phyloP scores from a whole-genome alignment of 2,329 filamentous ascomycete species.

The Nemania sp. region DNA sequence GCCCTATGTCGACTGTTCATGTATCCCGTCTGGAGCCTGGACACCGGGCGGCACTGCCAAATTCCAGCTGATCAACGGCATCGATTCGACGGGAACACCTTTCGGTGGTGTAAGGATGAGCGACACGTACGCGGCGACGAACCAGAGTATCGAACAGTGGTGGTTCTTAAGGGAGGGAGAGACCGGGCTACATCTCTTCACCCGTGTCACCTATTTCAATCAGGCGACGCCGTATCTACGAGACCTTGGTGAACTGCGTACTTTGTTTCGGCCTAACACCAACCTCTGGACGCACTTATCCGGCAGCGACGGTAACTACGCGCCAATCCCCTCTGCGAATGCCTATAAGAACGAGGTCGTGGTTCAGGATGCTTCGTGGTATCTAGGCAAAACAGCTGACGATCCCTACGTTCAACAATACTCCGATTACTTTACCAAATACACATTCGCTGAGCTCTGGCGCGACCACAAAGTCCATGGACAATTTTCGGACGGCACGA shows the following conservation, averaged over 20 bases:
- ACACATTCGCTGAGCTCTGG: constrained; percentile 70
- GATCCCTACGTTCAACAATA: constrained; percentile 65
- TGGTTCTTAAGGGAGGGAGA: constrained; percentile 73
- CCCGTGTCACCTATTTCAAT: constrained; percentile 69
- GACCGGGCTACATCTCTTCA: constrained; percentile 72
- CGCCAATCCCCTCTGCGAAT: constrained; percentile 62
- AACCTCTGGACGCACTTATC: constrained; percentile 71
- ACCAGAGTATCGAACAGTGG: constrained; percentile 71
- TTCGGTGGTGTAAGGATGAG: constrained; percentile 71
- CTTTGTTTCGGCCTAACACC: constrained; percentile 70
- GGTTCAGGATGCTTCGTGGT: constrained; percentile 74
- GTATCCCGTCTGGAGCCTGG: constrained; percentile 67
- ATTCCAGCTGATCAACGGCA: constrained; percentile 63
- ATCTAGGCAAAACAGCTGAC: constrained; percentile 63
- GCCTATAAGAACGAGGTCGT: constrained; percentile 50
- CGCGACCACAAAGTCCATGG: constrained; percentile 64
- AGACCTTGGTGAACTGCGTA: constrained; percentile 70
- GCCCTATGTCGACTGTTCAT: constrained; percentile 73
- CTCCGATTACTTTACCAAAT: constrained; percentile 71
- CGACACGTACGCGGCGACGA: constrained; percentile 68
- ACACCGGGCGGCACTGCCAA: constrained; percentile 65
- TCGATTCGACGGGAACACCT: constrained; percentile 53
- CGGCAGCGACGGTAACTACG: constrained; percentile 66
- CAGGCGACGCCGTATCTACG: constrained; percentile 65
- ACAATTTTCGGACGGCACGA: constrained; percentile 61